Evolutionary conservation across 768 basidiomycete genomes (phyloP), one percentile per base, ranked within the genome.

Genomic region (Mycena sanguinolenta): DNA sequence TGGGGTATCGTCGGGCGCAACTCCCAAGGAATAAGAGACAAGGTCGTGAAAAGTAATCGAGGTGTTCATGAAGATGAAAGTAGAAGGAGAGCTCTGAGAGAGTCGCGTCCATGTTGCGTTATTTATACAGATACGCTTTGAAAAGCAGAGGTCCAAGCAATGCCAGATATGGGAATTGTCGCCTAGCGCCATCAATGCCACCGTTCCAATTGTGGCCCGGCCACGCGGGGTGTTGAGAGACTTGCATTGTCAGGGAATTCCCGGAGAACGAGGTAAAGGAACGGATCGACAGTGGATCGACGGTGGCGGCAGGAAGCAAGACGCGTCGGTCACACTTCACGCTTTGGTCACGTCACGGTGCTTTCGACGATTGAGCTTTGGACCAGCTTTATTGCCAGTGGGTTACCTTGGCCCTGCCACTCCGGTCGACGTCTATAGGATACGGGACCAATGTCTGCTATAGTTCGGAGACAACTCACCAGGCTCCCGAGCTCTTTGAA

Each of bases 31-130:
- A 34, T 72, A 71, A 36, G 72, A 57, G 38, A 74, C 53, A 30
- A 75, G 58, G 55, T 73, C 55, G 55, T 70, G 67, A 60, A 76
- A 73, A 27, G 74, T 42, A n/a, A 67, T 50, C 17, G 70, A 23
- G 50, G 65, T 54, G 27, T 63, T 72, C 65, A 66, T 63, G 54
- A 50, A 46, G 50, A 67, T 60, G 46, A 52, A 27, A 65, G 49
- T 23, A 55, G 66, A 52, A 53, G 49, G 53, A 49, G 10, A 42
- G 53, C 34, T 59, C 42, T 66, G 65, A 32, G 50, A 59, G 54
- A 52, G n/a, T 2, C 14, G 3, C 27, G 58, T 28, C 25, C 49
- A 28, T 10, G 12, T 10, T 32, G 19, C 62, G 64, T 64, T 70
- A 69, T 58, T 53, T 70, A 70, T 70, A 53, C 63, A 19, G 38